phyloP scores from a whole-genome alignment of 2,329 filamentous ascomycete species.

The Colletotrichum tanaceti region DNA sequence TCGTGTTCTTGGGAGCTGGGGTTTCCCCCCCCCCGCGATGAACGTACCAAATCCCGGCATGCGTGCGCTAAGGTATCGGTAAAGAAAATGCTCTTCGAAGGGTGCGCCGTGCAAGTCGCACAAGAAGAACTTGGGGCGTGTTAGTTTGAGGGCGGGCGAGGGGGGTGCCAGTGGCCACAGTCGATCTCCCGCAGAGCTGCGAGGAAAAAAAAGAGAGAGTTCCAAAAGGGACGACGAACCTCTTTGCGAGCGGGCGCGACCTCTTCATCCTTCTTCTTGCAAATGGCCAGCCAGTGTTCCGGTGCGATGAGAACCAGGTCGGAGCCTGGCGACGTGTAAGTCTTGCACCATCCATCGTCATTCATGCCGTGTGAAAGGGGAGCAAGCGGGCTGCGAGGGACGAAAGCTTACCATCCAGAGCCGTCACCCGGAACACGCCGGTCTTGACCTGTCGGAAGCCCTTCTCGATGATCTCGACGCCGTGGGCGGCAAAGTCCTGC shows the following conservation, averaged over 20 bases:
- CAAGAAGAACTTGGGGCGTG: constrained; percentile 23
- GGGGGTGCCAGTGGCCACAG: too few species aligned
- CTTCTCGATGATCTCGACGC: constrained; percentile 37
- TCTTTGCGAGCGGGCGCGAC: constrained; percentile 29
- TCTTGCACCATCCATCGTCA: too few species aligned
- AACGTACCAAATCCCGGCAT: constrained; percentile 33
- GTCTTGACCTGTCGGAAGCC: constrained; percentile 22
- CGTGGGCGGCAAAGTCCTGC: constrained; percentile 27
- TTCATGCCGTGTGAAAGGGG: too few species aligned
- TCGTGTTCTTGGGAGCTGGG: rapidly evolving
- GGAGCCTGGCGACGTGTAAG: constrained; percentile 13
- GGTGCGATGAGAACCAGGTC: constrained; percentile 31
- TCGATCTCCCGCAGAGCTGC: background rate
- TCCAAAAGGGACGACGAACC: background rate
- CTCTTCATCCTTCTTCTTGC: constrained; percentile 37
- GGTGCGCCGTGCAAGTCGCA: constrained; percentile 32
- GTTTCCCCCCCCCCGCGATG: too few species aligned
- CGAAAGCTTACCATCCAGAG: constrained; percentile 18
- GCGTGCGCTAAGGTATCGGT: constrained; percentile 24
- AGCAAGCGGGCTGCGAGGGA: too few species aligned
- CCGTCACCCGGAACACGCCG: constrained; percentile 32
- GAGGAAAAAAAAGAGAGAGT: rapidly evolving
- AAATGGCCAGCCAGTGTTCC: constrained; percentile 27
- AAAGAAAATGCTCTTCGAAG: constrained; percentile 31
- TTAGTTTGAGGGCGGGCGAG: too few species aligned